These are phyloP conservation scores for Taiozyma onychis DNA, from an alignment of 1,139 yeast species.

Conservation along the genomic window DNA sequence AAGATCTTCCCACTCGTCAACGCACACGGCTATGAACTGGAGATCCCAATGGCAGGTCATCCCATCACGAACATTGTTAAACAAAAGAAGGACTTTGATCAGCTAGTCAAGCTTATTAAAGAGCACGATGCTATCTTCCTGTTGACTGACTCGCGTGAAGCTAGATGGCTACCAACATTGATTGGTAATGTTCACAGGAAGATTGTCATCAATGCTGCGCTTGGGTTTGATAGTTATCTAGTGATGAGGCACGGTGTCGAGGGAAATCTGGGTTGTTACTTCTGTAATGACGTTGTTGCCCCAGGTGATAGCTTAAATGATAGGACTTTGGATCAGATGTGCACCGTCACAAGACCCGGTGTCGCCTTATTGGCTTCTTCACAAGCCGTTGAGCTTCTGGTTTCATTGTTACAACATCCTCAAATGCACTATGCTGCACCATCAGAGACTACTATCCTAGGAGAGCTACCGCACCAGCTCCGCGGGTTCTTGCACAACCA, in stretches of 20 bases:
- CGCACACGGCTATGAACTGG: constrained; percentile 55
- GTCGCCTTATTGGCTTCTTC: constrained; percentile 86
- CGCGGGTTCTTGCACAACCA: constrained; percentile 76
- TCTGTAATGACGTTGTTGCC: constrained; percentile 92
- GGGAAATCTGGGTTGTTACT: constrained; percentile 72
- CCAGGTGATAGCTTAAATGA: constrained; percentile 84
- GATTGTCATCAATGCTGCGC: constrained; percentile 82
- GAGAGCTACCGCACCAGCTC: constrained; percentile 81
- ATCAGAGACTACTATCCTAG: constrained; percentile 40
- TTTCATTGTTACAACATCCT: constrained; percentile 69
- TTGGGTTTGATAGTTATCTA: constrained; percentile 89
- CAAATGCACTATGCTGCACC: constrained; percentile 43
- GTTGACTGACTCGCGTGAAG: constrained; percentile 89
- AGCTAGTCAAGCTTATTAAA: constrained; percentile 47
- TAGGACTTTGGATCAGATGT: constrained; percentile 92
- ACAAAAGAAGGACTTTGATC: constrained; percentile 46
- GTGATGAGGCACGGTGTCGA: constrained; percentile 85
- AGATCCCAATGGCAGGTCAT: constrained; percentile 96
- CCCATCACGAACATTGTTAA: constrained; percentile 51
- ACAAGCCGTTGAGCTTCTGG: constrained; percentile 76
- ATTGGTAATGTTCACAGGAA: constrained; percentile 63
- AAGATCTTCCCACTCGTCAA: constrained; percentile 75
- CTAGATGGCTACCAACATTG: constrained; percentile 94
- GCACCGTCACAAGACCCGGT: constrained; percentile 97
- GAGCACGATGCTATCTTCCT: constrained; percentile 73